Conservation (phyloP, 192 early-diverging fungal species). For the Kappamyces sp. region DNA sequence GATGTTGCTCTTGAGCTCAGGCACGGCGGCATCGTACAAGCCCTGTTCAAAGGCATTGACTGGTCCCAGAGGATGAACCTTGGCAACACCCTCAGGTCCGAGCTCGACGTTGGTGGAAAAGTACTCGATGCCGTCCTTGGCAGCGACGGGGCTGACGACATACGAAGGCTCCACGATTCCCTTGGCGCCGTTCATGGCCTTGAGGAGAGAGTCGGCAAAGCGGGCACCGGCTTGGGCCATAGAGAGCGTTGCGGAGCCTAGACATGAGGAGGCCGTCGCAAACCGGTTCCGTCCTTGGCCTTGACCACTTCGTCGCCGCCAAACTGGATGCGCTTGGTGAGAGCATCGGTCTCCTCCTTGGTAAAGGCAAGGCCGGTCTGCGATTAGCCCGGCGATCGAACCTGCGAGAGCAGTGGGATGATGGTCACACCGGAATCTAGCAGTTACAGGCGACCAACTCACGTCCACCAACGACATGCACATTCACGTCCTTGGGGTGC, state of each 20-base stretch:
- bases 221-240: slow-evolving; percentile 83
- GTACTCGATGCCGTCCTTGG: slow-evolving; percentile 52
- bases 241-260: slow-evolving; percentile 73
- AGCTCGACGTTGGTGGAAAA: slow-evolving; percentile 61
- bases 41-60: slow-evolving; percentile 75
- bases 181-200: slow-evolving; percentile 73
- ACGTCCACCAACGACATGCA: slow-evolving; percentile 78
- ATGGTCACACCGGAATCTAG: slow-evolving; percentile 87
- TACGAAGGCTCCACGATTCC: slow-evolving; percentile 86
- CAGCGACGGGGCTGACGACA: slow-evolving; percentile 65
- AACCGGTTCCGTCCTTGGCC: slow-evolving; percentile 92
- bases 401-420: slow-evolving; percentile 80
- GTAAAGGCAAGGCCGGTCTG: slow-evolving; percentile 63
- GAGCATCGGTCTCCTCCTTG: slow-evolving; percentile 72
- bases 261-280: slow-evolving; percentile 7
- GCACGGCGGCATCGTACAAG: slow-evolving; percentile 66
- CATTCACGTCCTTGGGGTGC: slow-evolving; percentile 63
- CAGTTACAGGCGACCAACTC: too few relatives aligned
- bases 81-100: slow-evolving; percentile 65
- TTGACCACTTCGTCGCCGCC: slow-evolving; percentile 98
- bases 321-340: slow-evolving; percentile 95
- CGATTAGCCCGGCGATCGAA: slow-evolving; percentile 16
- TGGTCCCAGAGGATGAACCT: slow-evolving; percentile 77
- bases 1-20: slow-evolving; percentile 87
- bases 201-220: slow-evolving; percentile 83